Evolutionary conservation across 352 stramenopile genomes (phyloP), one percentile per base, ranked within the genome.

Genomic region (Phytophthora idaei): DNA sequence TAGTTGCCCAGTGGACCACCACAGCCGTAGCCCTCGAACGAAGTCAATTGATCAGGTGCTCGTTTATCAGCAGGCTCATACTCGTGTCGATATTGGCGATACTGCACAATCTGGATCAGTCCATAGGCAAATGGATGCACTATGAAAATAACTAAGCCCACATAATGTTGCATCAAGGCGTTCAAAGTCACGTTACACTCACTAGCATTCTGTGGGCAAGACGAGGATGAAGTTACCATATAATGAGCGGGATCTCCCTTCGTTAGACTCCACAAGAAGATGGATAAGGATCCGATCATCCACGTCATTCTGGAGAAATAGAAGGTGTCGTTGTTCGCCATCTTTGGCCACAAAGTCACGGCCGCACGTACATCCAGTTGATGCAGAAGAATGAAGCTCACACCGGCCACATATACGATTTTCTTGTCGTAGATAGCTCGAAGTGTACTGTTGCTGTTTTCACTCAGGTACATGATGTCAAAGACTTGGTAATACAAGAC

Each of bases 401-500:
- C 62, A 17, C 69, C 73, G 36, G 69, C 61, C 2, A 69, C 65
- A 36, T 80, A 80, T 6, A 76, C 32, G 54, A 80, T 61, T 51
- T 80, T 80, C 60, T 78, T 76, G 41, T 59, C 27, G 48, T 73
- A 73, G 15, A 76, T 69, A 17, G 39, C 29, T 17, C n/a, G 17
- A 61, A 53, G 28, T 62, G 21, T 55, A 12, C 37, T 54, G 49
- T 76, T 73, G n/a, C 5, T 68, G 28, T 57, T 57, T 3, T 55
- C 62, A 27, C 44, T 61, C 0, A 75, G 12, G 36, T 73, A 80
- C n/a, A 61, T 65, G 17, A 77, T 76, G 54, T 66, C 65, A 52
- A 78, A 77, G 39, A 80, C 76, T 56, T 80, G 73, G 56, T 73
- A 80, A 69, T 80, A 80, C 41, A 77, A 39, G 55, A 80, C 69